A percentile compares a stretch with the other conserved stretches of the same genome.
These are phyloP conservation scores for Sugiyamaella qingdaonensis DNA, from an alignment of 805 yeast species.

Conservation along the genomic window DNA sequence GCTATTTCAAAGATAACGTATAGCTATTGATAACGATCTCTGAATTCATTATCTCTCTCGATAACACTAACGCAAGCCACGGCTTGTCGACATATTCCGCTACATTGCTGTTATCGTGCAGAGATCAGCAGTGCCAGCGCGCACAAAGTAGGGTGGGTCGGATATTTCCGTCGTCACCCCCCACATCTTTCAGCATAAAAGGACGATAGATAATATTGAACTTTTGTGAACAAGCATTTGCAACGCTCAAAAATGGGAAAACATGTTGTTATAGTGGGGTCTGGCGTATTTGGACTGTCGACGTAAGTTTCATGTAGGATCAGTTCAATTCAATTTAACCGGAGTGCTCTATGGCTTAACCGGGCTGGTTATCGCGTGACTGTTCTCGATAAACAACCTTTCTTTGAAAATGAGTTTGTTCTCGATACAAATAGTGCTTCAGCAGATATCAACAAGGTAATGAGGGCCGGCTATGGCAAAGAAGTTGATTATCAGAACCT, in stretches of 20 bases:
- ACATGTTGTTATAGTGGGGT: not conserved
- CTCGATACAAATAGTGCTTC: constrained; percentile 13
- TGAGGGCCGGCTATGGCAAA: constrained; percentile 12
- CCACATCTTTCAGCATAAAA: too few relatives aligned
- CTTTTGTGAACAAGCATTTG: too few relatives aligned
- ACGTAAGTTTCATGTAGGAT: not conserved
- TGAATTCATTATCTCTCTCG: too few relatives aligned
- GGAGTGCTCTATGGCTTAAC: constrained; percentile 10
- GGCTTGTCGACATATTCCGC: not conserved
- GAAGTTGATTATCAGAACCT: constrained; percentile 12
- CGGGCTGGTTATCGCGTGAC: constrained; percentile 8
- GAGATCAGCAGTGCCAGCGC: too few relatives aligned
- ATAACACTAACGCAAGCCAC: too few relatives aligned
- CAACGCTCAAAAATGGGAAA: not conserved
- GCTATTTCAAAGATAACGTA: not conserved
- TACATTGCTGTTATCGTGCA: not conserved
- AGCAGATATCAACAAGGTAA: constrained; percentile 12
- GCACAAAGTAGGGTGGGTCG: too few relatives aligned
- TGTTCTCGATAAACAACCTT: constrained; percentile 10
- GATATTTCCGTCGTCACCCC: too few relatives aligned
- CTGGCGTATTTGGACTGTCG: constrained; percentile 8
- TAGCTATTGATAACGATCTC: not conserved
- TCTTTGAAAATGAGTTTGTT: not conserved
- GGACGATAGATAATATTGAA: too few relatives aligned
- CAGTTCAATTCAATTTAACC: not conserved